These are phyloP conservation scores for Chlorencoelia australis DNA, from an alignment of 2,329 filamentous ascomycete species.

Conservation along the genomic window DNA sequence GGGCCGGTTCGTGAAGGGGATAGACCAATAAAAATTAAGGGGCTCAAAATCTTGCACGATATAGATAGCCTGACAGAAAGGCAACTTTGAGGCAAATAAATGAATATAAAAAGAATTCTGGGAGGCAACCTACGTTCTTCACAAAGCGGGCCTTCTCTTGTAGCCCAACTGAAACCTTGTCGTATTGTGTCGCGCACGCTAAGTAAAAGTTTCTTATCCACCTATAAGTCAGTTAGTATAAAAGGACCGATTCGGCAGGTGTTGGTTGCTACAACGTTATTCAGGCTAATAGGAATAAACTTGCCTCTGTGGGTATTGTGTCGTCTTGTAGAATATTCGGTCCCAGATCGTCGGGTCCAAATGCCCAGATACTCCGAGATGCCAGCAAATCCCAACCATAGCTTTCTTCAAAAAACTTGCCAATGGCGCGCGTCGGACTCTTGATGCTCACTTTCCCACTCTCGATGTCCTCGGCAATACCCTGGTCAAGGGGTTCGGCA, in stretches of 20 bases:
- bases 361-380: slow-evolving; percentile 94
- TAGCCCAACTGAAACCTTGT: slow-evolving; percentile 95
- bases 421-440: slow-evolving; percentile 84
- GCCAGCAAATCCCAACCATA: slow-evolving; percentile 96
- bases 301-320: slow-evolving; percentile 76
- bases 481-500: slow-evolving; percentile 88
- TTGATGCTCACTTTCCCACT: slow-evolving; percentile 81
- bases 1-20: slow-evolving; percentile 9
- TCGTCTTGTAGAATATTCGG: slow-evolving; percentile 97
- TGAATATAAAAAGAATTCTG: slow-evolving; percentile 15
- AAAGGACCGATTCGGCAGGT: slow-evolving; percentile 23
- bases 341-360: slow-evolving; percentile 88
- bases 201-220: slow-evolving; percentile 83
- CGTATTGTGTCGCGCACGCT: slow-evolving; percentile 86
- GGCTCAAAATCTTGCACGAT: too few species aligned
- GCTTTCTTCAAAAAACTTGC: slow-evolving; percentile 93
- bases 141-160: slow-evolving; percentile 87
- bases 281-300: slow-evolving; percentile 22
- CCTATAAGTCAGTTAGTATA: slow-evolving; percentile 35
- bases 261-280: too few species aligned
- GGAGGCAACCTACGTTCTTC: slow-evolving; percentile 72
- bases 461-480: slow-evolving; percentile 92
- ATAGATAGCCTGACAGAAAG: too few species aligned
- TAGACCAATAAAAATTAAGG: slow-evolving; percentile 12
- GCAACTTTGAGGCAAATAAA: slow-evolving; percentile 5